Conservation (phyloP, 1,139 yeast species). For the Saccharomyces hybrid region DNA sequence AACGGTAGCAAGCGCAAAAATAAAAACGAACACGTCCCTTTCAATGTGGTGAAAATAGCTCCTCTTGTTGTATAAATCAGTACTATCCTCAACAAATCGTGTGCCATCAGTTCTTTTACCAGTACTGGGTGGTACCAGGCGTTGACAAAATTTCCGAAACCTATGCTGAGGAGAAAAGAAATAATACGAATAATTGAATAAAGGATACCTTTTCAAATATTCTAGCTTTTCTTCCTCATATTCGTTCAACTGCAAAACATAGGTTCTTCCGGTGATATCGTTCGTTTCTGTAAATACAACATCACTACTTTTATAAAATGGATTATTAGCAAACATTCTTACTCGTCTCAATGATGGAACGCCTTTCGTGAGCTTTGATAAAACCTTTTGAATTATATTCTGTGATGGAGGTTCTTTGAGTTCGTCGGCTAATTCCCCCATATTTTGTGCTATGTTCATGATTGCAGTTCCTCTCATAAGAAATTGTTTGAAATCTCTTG, state of each 20-base stretch:
- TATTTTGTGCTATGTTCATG: constrained; percentile 35
- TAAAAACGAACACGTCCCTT: constrained; percentile 40
- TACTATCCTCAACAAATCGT: constrained; percentile 27
- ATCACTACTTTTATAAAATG: constrained; percentile 34
- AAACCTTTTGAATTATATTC: constrained; percentile 4
- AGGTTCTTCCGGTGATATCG: constrained; percentile 34
- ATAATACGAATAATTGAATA: constrained; percentile 60
- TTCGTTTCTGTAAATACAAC: constrained; percentile 28
- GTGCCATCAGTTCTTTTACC: constrained; percentile 77
- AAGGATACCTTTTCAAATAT: constrained; percentile 55
- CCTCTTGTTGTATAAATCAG: constrained; percentile 42
- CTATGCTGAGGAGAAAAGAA: constrained; percentile 61
- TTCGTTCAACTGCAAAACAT: constrained; percentile 33
- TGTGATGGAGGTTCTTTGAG: constrained; percentile 4
- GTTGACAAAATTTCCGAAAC: constrained; percentile 65
- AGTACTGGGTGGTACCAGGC: constrained; percentile 59
- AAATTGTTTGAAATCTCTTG: constrained; percentile 33
- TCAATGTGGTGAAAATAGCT: constrained; percentile 37
- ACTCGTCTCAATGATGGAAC: constrained; percentile 8
- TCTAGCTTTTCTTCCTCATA: constrained; percentile 43
- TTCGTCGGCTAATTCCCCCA: constrained; percentile 27
- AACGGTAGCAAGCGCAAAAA: constrained; percentile 60
- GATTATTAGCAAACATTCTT: constrained; percentile 29
- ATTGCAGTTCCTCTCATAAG: constrained; percentile 43
- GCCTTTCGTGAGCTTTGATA: constrained; percentile 1